These are phyloP conservation scores for Cladosporium phlei DNA, from an alignment of 2,329 filamentous ascomycete genomes.

Conservation along the genomic window DNA sequence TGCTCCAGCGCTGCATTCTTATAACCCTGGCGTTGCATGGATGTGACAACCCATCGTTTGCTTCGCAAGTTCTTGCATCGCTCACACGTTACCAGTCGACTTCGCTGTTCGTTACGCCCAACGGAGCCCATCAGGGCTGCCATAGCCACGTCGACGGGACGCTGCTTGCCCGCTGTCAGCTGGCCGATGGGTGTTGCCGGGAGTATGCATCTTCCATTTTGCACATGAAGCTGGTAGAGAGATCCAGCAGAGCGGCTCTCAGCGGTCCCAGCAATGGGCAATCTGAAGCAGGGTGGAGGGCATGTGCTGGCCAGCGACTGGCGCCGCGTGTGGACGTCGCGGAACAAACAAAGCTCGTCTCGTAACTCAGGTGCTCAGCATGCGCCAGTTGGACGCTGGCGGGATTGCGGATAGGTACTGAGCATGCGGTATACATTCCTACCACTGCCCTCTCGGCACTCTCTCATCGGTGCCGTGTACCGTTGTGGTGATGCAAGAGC, in stretches of 20 bases:
- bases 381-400: not conserved
- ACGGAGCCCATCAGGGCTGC: slow-evolving; percentile 7
- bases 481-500: slow-evolving; percentile 8
- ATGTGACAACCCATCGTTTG: slow-evolving; percentile 6
- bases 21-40: slow-evolving; percentile 12
- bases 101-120: slow-evolving; percentile 14
- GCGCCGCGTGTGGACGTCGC: not conserved
- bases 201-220: slow-evolving; percentile 8
- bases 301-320: slow-evolving; percentile 2
- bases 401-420: not conserved
- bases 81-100: slow-evolving; percentile 11
- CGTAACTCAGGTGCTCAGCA: not conserved
- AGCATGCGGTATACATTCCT: slow-evolving; percentile 1
- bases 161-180: slow-evolving; percentile 7
- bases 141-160: slow-evolving; percentile 12
- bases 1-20: slow-evolving; percentile 4
- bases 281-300: slow-evolving; percentile 5
- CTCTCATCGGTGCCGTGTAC: slow-evolving; percentile 4
- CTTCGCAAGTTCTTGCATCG: slow-evolving; percentile 10
- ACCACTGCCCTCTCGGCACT: slow-evolving; percentile 9
- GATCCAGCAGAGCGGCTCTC: slow-evolving; percentile 3
- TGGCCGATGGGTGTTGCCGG: slow-evolving; percentile 9
- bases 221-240: slow-evolving; percentile 7
- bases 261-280: not conserved
- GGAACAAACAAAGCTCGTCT: slow-evolving; percentile 6